A percentile compares a stretch with the other conserved stretches of the same genome.
phyloP scores from a whole-genome alignment of 2,329 filamentous ascomycete species.

The Arthrobotrys megalospora region DNA sequence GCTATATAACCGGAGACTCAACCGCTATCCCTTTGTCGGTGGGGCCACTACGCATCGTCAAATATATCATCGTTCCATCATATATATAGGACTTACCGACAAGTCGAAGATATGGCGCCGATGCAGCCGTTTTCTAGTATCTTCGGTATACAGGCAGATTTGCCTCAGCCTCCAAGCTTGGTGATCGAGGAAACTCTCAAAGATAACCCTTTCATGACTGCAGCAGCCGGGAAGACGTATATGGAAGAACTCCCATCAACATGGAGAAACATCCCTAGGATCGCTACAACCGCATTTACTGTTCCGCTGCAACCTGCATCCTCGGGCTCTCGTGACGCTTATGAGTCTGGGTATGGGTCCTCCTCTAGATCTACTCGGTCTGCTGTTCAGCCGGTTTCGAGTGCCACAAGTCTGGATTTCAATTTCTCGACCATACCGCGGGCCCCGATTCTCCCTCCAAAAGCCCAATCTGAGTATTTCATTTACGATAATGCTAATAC shows the following conservation, averaged over 20 bases:
- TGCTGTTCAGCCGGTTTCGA: background rate
- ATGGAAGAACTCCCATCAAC: slow-evolving; percentile 5
- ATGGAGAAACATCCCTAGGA: slow-evolving; percentile 2
- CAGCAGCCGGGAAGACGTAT: background rate
- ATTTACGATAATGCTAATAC: background rate
- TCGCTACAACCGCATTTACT: background rate
- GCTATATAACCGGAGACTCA: too few relatives aligned
- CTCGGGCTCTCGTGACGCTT: background rate
- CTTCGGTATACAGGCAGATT: background rate
- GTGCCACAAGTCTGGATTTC: background rate
- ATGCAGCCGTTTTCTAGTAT: background rate
- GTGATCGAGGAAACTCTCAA: background rate
- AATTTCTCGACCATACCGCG: background rate
- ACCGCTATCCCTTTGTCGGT: too few relatives aligned
- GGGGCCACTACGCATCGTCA: too few relatives aligned
- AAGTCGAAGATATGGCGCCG: background rate
- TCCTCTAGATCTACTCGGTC: background rate
- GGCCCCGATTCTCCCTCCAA: background rate
- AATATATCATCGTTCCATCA: too few relatives aligned
- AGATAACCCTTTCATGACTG: slow-evolving; percentile 14
- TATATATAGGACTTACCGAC: background rate
- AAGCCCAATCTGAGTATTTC: background rate
- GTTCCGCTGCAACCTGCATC: background rate
- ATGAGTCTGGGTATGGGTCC: slow-evolving; percentile 15
- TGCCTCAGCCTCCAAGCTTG: background rate